Evolutionary conservation across 1,284 basidiomycete species (phyloP), one percentile per base, ranked within the genome.

Genomic region (Tilletia walkeri): DNA sequence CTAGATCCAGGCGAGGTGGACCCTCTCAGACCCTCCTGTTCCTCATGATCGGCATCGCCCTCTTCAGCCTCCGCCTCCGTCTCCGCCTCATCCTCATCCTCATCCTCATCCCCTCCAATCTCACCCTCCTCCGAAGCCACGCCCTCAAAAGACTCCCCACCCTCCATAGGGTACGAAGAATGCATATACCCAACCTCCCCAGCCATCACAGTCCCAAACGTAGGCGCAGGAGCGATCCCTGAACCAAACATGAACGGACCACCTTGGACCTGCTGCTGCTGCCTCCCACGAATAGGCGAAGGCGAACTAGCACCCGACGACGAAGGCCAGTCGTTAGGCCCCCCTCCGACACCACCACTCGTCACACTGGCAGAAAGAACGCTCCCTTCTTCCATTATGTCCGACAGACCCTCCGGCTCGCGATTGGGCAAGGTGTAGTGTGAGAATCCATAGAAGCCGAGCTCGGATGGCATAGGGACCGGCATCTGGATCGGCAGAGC

Each of bases 361-460:
- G 69, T 70, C 14, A 68, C 65, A 5, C 76, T 74, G 49, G 70
- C 73, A 59, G 73, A 72, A 3, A 76, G 63, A 41, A 74, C 72
- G 5, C 70, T 72, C 45, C 74, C 76, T 65, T 80, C 79, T 56
- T 80, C 79, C 4, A 77, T 74, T 34, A 80, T 80, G 63, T 80
- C 79, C 18, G 68, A 71, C 47, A 80, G 59, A 0, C 79, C 79
- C 65, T 80, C 79, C 4, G 74, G 67, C 45, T 73, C 72, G 53
- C 49, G 65, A 45, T 45, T 45, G 41, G 59, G 59, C 6, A 16
- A 34, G 12, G 59, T 39, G 24, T 39, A 68, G 49, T 68, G 41
- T 14, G 61, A 53, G 67, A 63, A 68, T 20, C 67, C 67, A 47
- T 56, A 53, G 61, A 68, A 54, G 49, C 54, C 54, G 20, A 68